Evolutionary conservation across 2,329 filamentous ascomycete species (phyloP).

Genomic region (Neonectria faginata): DNA sequence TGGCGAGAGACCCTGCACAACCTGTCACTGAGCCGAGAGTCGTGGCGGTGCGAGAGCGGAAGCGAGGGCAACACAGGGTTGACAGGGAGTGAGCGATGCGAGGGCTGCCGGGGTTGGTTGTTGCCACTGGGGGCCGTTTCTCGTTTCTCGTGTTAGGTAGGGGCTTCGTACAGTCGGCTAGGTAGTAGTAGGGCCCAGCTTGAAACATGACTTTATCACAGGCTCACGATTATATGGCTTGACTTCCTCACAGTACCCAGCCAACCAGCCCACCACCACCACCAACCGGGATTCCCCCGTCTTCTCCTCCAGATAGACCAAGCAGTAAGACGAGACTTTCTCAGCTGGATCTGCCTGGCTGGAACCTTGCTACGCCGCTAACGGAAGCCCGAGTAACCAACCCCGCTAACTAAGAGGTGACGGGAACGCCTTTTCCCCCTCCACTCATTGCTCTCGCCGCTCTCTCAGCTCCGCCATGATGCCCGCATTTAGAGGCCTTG

Average conservation of each 20-base stretch:
- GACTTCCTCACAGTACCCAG: neutral
- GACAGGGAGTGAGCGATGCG: neutral
- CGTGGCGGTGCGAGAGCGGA: neutral
- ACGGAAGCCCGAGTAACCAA: conserved; percentile 7
- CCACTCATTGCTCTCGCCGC: conserved; percentile 6
- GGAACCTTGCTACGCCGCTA: conserved; percentile 21
- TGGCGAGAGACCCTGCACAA: neutral
- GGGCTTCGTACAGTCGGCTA: no score
- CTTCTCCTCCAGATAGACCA: neutral
- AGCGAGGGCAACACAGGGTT: neutral
- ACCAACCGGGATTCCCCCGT: neutral
- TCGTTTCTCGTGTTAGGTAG: no score
- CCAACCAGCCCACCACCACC: conserved; percentile 1
- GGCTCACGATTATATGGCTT: neutral
- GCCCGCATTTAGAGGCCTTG: neutral
- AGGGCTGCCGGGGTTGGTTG: neutral
- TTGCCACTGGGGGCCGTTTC: neutral
- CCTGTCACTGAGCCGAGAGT: neutral
- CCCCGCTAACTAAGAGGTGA: conserved; percentile 20
- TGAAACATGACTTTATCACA: neutral
- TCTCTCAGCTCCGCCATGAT: conserved; percentile 19
- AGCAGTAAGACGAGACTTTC: no score
- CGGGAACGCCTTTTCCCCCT: conserved; percentile 2
- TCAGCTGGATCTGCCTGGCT: neutral
- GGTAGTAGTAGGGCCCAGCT: no score